Evolutionary conservation across 2,329 filamentous ascomycete genomes (phyloP).

Genomic region (Penicillium glabrum): DNA sequence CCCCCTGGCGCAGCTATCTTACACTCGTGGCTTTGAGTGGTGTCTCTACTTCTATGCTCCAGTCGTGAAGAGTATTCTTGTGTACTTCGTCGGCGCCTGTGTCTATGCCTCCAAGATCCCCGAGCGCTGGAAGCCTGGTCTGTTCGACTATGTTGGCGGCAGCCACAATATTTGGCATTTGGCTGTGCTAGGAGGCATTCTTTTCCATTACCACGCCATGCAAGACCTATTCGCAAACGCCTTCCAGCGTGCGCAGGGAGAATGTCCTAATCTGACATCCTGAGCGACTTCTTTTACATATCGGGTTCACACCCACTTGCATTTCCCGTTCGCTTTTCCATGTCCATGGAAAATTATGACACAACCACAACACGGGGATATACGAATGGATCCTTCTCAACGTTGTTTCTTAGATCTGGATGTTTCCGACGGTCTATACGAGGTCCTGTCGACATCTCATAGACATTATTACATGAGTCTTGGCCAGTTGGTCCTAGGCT

Average conservation of each 20-base stretch:
- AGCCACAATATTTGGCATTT: constrained; percentile 98
- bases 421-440: neutral
- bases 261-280: constrained; percentile 36
- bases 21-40: constrained; percentile 74
- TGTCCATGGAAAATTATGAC: constrained; percentile 9
- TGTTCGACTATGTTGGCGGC: constrained; percentile 92
- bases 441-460: constrained; percentile 3
- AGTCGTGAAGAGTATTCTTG: constrained; percentile 78
- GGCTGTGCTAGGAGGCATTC: constrained; percentile 87
- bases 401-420: neutral
- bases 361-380: neutral
- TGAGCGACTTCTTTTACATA: constrained; percentile 9
- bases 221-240: constrained; percentile 85
- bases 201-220: constrained; percentile 98
- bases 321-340: constrained; percentile 3
- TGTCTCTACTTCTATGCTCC: constrained; percentile 88
- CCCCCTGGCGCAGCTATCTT: constrained; percentile 79
- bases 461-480: constrained; percentile 1
- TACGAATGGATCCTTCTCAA: neutral
- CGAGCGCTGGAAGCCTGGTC: constrained; percentile 87
- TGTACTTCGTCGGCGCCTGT: constrained; percentile 81
- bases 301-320: neutral
- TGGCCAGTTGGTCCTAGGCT: constrained; percentile 6
- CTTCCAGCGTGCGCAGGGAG: constrained; percentile 64
- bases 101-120: constrained; percentile 92